These are phyloP conservation scores for Gracilariopsis chorda DNA, from an alignment of 23 red algal species.

Conservation along the genomic window DNA sequence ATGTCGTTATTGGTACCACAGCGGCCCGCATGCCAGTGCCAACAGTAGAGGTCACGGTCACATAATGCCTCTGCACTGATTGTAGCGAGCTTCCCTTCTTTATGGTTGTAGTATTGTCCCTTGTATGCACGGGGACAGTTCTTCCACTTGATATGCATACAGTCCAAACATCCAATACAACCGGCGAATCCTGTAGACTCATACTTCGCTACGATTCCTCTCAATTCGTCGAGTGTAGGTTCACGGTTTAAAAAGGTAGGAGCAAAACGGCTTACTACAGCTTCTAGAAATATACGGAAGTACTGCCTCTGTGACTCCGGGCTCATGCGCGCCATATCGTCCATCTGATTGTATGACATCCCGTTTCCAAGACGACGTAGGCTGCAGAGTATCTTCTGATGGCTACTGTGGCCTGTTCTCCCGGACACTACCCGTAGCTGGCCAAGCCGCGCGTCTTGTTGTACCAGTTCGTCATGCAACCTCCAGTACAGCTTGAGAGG, in stretches of 20 bases:
- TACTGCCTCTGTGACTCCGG: neutral
- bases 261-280: neutral
- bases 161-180: slow-evolving; percentile 12
- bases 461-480: neutral
- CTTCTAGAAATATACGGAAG: neutral
- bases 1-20: slow-evolving; percentile 44
- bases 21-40: slow-evolving; percentile 28
- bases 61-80: slow-evolving; percentile 2
- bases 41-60: neutral
- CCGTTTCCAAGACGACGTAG: neutral
- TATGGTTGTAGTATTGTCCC: too few relatives aligned
- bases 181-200: slow-evolving; percentile 7
- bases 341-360: slow-evolving; percentile 4
- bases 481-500: neutral
- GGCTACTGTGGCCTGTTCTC: neutral
- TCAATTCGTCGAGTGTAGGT: neutral
- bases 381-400: neutral
- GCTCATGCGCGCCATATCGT: slow-evolving; percentile 19
- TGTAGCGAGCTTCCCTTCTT: slow-evolving; percentile 21
- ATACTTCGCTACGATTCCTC: neutral
- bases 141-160: slow-evolving; percentile 15
- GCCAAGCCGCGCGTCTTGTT: neutral
- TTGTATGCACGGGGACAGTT: too few relatives aligned
- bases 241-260: neutral
- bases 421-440: neutral